Evolutionary conservation across 345 rosid species (phyloP).

Genomic region (Kandelia obovata): DNA sequence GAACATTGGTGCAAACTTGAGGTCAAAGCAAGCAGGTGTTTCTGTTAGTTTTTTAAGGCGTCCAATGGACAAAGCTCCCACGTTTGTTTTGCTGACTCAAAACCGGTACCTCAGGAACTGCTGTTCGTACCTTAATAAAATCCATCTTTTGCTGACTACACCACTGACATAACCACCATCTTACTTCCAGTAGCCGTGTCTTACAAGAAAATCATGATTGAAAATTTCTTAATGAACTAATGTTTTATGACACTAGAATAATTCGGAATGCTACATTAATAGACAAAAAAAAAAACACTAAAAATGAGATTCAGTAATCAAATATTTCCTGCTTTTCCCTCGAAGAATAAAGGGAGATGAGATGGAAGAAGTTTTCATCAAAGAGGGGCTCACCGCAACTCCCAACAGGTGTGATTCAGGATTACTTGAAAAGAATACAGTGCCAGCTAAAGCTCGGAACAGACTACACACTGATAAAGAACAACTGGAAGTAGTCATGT

Average conservation of each 20-base stretch:
- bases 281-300: no score
- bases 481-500: conserved; percentile 8
- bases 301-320: no score
- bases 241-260: no score
- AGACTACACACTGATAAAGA: conserved; percentile 19
- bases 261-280: no score
- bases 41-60: no score
- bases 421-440: conserved; percentile 42
- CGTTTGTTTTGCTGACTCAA: no score
- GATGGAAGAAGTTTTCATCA: conserved; percentile 25
- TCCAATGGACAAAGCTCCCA: no score
- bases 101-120: no score
- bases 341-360: conserved; percentile 17
- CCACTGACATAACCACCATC: no score
- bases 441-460: conserved; percentile 30
- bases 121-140: no score
- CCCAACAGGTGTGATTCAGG: conserved; percentile 28
- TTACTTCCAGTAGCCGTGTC: no score
- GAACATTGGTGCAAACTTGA: conserved; percentile 10
- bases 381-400: conserved; percentile 17
- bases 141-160: no score
- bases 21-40: conserved; percentile 16
- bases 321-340: conserved; percentile 26
- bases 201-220: neutral
- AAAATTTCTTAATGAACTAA: conserved; percentile 2